A percentile compares a stretch with the other conserved stretches of the same genome.
These are phyloP conservation scores for Phaffia tasmanica DNA, from an alignment of 768 basidiomycete species.

Conservation along the genomic window DNA sequence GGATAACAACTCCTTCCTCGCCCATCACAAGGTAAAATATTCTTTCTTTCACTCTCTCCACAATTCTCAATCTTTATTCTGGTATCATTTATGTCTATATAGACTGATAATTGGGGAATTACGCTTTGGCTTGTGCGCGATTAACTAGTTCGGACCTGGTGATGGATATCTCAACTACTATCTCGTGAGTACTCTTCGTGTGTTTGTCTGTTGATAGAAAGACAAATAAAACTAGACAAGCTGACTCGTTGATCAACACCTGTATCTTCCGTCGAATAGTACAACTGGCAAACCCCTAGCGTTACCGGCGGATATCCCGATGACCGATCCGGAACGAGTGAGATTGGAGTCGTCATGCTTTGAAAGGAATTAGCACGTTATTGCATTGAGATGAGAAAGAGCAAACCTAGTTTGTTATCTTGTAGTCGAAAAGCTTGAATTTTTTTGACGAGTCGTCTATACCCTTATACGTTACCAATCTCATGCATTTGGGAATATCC, in stretches of 20 bases:
- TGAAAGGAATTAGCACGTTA: not conserved
- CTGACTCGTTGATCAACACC: constrained; percentile 29
- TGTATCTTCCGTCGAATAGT: constrained; percentile 49
- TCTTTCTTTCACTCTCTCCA: constrained; percentile 5
- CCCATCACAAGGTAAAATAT: constrained; percentile 74
- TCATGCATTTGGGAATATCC: no score
- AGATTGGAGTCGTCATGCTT: constrained; percentile 75
- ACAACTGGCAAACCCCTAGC: constrained; percentile 82
- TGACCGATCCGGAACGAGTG: constrained; percentile 43
- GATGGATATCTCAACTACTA: constrained; percentile 57
- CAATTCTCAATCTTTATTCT: not conserved
- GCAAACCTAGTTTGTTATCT: no score
- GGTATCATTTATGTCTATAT: not conserved
- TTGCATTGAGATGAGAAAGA: no score
- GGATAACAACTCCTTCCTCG: constrained; percentile 76
- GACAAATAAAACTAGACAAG: constrained; percentile 19
- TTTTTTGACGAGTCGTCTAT: no score
- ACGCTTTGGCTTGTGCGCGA: not conserved
- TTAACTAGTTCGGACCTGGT: constrained; percentile 66
- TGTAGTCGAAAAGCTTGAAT: no score
- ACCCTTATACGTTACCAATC: no score
- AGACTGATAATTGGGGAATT: constrained; percentile 18
- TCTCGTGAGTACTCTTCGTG: constrained; percentile 1
- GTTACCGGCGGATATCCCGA: constrained; percentile 52
- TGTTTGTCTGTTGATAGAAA: constrained; percentile 23